Evolutionary conservation across 139 green algal genomes (phyloP).

Genomic region (Chloropicon primus): DNA sequence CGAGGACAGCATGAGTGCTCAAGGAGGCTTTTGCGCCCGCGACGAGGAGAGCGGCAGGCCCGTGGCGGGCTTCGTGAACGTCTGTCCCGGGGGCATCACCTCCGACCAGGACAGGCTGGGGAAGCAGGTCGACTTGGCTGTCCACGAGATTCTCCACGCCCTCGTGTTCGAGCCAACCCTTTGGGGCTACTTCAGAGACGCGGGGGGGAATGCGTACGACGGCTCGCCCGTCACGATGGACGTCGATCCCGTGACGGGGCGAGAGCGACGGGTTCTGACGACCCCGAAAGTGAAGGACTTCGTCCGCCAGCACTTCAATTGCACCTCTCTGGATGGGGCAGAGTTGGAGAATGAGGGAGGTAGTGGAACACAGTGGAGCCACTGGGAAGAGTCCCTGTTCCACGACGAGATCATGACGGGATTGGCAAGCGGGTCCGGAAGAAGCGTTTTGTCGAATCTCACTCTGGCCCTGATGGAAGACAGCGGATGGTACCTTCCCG

Average conservation of each 20-base stretch:
- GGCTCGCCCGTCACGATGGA: neutral
- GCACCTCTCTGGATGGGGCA: neutral
- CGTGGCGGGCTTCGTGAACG: conserved; percentile 1
- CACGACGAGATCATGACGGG: conserved; percentile 7
- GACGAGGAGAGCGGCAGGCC: neutral
- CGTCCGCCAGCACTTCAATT: neutral
- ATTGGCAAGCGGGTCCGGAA: neutral
- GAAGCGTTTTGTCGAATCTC: neutral
- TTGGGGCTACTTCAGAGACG: neutral
- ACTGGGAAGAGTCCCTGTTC: neutral
- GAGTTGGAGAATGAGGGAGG: neutral
- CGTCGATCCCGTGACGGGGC: neutral
- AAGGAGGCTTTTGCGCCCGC: neutral
- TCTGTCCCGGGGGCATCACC: neutral
- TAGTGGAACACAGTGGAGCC: neutral
- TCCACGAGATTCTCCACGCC: conserved; percentile 7
- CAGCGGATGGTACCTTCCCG: conserved; percentile 5
- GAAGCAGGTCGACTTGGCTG: neutral
- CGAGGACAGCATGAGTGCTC: neutral
- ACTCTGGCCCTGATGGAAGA: conserved; percentile 2
- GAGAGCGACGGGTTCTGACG: neutral
- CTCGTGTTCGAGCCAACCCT: neutral
- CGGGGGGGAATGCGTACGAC: neutral
- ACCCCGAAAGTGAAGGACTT: neutral
- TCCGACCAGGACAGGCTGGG: neutral